Percentiles rank a stretch among this genome's conserved stretches.
Conservation (phyloP, 768 basidiomycete genomes). For the Boletus bicolor region DNA sequence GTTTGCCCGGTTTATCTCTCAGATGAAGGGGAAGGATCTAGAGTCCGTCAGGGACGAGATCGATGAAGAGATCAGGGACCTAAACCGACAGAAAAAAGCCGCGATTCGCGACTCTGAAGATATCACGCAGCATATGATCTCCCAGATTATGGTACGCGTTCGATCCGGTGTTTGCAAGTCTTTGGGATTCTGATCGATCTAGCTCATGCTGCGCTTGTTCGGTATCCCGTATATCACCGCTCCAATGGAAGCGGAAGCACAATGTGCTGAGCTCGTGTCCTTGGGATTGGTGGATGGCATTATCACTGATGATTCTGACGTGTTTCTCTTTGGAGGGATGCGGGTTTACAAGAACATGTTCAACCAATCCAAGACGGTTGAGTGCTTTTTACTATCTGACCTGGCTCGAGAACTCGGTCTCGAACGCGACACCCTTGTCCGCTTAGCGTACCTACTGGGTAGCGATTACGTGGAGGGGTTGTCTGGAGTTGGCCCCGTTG, state of each 20-base stretch:
- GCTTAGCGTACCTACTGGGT: conserved; percentile 90
- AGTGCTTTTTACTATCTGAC: conserved; percentile 86
- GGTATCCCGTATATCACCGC: conserved; percentile 98
- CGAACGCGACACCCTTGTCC: conserved; percentile 80
- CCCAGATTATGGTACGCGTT: conserved; percentile 66
- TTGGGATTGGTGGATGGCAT: conserved; percentile 92
- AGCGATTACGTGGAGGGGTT: conserved; percentile 96
- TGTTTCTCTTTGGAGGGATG: conserved; percentile 93
- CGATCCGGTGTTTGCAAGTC: not conserved
- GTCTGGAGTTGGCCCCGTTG: conserved; percentile 89
- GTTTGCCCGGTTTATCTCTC: conserved; percentile 89
- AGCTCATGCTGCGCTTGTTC: conserved; percentile 90
- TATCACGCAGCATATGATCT: conserved; percentile 91
- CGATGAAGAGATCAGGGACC: conserved; percentile 79
- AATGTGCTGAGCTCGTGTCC: conserved; percentile 88
- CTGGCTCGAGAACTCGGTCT: conserved; percentile 84
- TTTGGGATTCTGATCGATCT: conserved; percentile 4
- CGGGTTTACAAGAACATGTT: conserved; percentile 99
- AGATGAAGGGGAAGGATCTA: conserved; percentile 84
- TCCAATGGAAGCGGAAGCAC: conserved; percentile 99
- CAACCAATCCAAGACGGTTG: conserved; percentile 98
- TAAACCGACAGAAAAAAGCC: conserved; percentile 81
- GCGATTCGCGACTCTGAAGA: conserved; percentile 95
- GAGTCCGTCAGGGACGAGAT: conserved; percentile 83
- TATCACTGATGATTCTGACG: conserved; percentile 98